Conservation (phyloP, 352 stramenopile genomes). For the Pythium rhizo-oryzae region DNA sequence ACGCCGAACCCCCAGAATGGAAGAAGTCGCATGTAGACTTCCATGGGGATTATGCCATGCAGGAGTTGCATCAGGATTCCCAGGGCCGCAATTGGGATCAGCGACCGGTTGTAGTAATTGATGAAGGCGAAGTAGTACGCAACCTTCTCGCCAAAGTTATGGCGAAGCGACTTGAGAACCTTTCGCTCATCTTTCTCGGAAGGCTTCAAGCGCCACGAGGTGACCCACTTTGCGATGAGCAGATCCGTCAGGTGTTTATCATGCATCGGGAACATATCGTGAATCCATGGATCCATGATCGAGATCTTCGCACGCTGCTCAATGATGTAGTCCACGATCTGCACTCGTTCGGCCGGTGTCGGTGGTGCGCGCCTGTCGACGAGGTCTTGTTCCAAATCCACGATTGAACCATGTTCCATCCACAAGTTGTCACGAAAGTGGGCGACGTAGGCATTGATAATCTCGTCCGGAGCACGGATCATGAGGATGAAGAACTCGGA, state of each 20-base stretch:
- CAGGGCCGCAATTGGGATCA: slow-evolving; percentile 73
- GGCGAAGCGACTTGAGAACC: slow-evolving; percentile 61
- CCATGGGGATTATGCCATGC: slow-evolving; percentile 53
- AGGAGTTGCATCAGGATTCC: slow-evolving; percentile 64
- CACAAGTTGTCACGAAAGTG: slow-evolving; percentile 73
- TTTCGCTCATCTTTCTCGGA: slow-evolving; percentile 55
- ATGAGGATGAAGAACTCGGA: slow-evolving; percentile 81
- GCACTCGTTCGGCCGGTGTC: slow-evolving; percentile 79
- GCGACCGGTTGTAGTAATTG: slow-evolving; percentile 80
- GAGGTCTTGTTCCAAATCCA: slow-evolving; percentile 79
- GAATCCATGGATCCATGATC: slow-evolving; percentile 63
- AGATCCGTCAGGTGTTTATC: slow-evolving; percentile 68
- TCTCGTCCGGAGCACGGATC: slow-evolving; percentile 57
- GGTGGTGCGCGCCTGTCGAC: slow-evolving; percentile 57
- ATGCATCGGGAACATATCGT: slow-evolving; percentile 87
- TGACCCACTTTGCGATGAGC: slow-evolving; percentile 70
- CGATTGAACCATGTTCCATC: slow-evolving; percentile 79
- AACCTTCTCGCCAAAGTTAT: slow-evolving; percentile 88
- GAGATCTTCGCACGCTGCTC: slow-evolving; percentile 70
- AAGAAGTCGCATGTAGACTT: slow-evolving; percentile 78
- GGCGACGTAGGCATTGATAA: slow-evolving; percentile 65
- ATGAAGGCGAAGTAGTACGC: slow-evolving; percentile 89
- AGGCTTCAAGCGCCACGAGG: slow-evolving; percentile 48
- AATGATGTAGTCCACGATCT: slow-evolving; percentile 88
- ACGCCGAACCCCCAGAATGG: slow-evolving; percentile 84